Conservation (phyloP, 2,329 filamentous ascomycete genomes). For the Fusarium cyanostomum region DNA sequence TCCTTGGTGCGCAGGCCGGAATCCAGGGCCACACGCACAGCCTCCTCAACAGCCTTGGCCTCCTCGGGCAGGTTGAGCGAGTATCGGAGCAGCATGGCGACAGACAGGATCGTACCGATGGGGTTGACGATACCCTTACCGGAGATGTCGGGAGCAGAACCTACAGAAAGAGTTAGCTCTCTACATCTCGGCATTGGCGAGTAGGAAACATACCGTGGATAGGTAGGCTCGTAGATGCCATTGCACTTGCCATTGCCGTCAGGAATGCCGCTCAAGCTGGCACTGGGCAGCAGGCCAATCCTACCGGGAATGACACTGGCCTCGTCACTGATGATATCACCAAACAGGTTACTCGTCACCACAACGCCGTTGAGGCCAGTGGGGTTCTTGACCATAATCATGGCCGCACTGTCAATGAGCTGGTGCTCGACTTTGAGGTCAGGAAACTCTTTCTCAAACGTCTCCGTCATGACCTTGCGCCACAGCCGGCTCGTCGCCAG, state of each 20-base stretch:
- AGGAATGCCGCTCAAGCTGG: constrained; percentile 85
- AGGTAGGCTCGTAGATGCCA: constrained; percentile 96
- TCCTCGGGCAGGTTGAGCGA: constrained; percentile 83
- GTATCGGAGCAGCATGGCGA: constrained; percentile 97
- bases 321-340: constrained; percentile 96
- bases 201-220: constrained; percentile 77
- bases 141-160: constrained; percentile 71
- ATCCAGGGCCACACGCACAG: constrained; percentile 83
- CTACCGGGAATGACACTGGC: constrained; percentile 93
- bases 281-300: constrained; percentile 87
- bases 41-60: constrained; percentile 81
- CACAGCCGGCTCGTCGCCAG: constrained; percentile 89
- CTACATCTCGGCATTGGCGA: neutral
- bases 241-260: constrained; percentile 87
- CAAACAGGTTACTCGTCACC: constrained; percentile 93
- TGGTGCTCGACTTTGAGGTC: constrained; percentile 86
- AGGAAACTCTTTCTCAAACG: constrained; percentile 89
- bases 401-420: constrained; percentile 94
- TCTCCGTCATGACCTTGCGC: constrained; percentile 85
- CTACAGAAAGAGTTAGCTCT: constrained; percentile 16
- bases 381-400: constrained; percentile 97
- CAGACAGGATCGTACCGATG: constrained; percentile 87
- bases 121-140: constrained; percentile 91
- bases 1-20: constrained; percentile 82
- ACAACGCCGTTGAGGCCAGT: constrained; percentile 87